Evolutionary conservation across 192 early-diverging fungal species (phyloP).

Genomic region (Backusella parvicylindrica): DNA sequence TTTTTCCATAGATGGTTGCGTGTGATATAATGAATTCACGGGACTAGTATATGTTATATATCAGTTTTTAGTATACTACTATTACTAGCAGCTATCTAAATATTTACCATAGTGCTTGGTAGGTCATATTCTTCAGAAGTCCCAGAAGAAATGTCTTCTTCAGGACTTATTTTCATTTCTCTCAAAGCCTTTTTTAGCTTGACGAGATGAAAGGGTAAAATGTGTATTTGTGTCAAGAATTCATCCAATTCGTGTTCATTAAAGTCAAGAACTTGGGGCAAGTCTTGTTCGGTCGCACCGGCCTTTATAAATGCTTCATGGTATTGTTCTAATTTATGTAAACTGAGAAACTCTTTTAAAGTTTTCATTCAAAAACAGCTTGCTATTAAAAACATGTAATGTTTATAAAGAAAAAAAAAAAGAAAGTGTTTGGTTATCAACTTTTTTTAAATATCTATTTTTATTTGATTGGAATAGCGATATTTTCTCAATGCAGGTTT

Average conservation of each 20-base stretch:
- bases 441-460: background rate
- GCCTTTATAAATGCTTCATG: conserved; percentile 40
- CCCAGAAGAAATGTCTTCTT: background rate
- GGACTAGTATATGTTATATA: conserved; percentile 10
- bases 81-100: background rate
- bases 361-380: conserved; percentile 27
- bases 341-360: conserved; percentile 43
- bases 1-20: conserved; percentile 54
- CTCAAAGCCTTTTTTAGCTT: conserved; percentile 47
- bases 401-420: background rate
- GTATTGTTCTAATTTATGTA: conserved; percentile 50
- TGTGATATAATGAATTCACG: conserved; percentile 47
- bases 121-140: background rate
- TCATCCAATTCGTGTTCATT: conserved; percentile 51
- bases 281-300: conserved; percentile 45
- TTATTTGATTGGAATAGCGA: conserved; percentile 1
- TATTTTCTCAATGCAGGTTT: background rate
- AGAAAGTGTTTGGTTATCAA: background rate
- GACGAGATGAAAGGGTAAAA: conserved; percentile 53
- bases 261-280: conserved; percentile 45
- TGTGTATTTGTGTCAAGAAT: conserved; percentile 39
- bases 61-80: background rate
- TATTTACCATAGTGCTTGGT: background rate
- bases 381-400: background rate
- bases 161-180: conserved; percentile 31